Base-by-base conservation (phyloP, 768 basidiomycete genomes). In the Trametes punicea region DNA sequence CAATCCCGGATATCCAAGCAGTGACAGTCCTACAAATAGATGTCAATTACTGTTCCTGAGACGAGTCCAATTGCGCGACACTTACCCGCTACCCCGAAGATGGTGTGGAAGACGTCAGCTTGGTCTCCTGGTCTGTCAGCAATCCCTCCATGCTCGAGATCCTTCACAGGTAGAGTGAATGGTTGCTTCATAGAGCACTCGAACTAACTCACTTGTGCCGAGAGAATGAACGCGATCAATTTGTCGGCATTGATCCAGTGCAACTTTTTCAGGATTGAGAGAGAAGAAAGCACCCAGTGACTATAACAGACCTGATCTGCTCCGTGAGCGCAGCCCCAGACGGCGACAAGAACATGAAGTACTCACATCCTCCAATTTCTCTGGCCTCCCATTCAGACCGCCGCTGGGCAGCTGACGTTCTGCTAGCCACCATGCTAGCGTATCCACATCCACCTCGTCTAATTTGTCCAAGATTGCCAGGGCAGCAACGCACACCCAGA, bases 31-130 rank as follows among this genome's bases (percentile, higher is more conserved):
- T 88, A 31, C 18, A 16, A 27, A n/a, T 21, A 16, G 26, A 21
- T 18, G 38, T 41, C 13, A 33, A 29, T 26, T 26, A 13, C 15
- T 2, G 11, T 15, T 5, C 10, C 15, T 26, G 26, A 33, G 9
- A 8, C 23, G 5, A 4, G 16, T 23, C 23, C 30, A 11, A 34
- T 21, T n/a, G 51, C 20, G 7, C 16, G 16, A 13, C 31, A 60
- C 68, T 33, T 29, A 80, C 93, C 94, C 57, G 93, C 92, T 2
- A 98, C 74, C 1, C 97, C 97, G 62, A 99, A 99, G 10, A 79
- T 70, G 0, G 96, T 98, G 65, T 99, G 96, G 71, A 97, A 99
- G n/a, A 99, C 95, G 65, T 99, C 97, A 1, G 84, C 84, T 82
- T 94, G 87, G 69, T 99, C 85, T 0, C 91, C 94, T 0, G 93